Percentiles rank a stretch among this genome's conserved stretches.
phyloP scores from a whole-genome alignment of 2,329 filamentous ascomycete genomes.

The Fusarium albidum region DNA sequence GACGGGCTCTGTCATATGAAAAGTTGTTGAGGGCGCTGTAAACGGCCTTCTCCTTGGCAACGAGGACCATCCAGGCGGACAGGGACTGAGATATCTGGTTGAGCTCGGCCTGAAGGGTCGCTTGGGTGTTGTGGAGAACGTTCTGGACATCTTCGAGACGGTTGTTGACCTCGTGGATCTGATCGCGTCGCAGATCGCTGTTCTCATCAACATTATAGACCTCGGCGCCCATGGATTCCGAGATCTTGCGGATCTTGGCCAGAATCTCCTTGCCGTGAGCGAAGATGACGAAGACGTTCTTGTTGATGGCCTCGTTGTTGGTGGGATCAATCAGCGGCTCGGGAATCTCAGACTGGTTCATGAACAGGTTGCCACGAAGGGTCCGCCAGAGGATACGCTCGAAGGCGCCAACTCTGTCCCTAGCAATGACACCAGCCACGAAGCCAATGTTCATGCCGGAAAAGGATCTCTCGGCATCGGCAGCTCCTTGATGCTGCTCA shows the following conservation, averaged over 20 bases:
- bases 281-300: slow-evolving; percentile 99
- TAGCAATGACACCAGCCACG: slow-evolving; percentile 92
- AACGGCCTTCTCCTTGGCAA: slow-evolving; percentile 98
- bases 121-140: slow-evolving; percentile 93
- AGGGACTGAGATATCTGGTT: slow-evolving; percentile 92
- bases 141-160: slow-evolving; percentile 90
- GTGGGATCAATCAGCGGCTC: slow-evolving; percentile 91
- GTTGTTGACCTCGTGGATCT: slow-evolving; percentile 97
- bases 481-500: slow-evolving; percentile 76
- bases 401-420: slow-evolving; percentile 92
- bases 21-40: slow-evolving; percentile 96
- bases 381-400: slow-evolving; percentile 98
- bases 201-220: slow-evolving; percentile 98
- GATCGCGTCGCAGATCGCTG: slow-evolving; percentile 91
- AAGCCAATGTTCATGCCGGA: slow-evolving; percentile 99
- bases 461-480: slow-evolving; percentile 84
- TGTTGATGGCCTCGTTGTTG: slow-evolving; percentile 90
- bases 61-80: slow-evolving; percentile 95
- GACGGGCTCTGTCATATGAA: slow-evolving; percentile 94
- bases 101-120: slow-evolving; percentile 90
- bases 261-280: slow-evolving; percentile 98
- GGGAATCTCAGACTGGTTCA: slow-evolving; percentile 99
- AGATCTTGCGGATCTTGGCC: slow-evolving; percentile 98
- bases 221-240: slow-evolving; percentile 94
- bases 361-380: slow-evolving; percentile 96